These are phyloP conservation scores for Baorangia bicolor DNA, from an alignment of 768 basidiomycete genomes.

Conservation along the genomic window DNA sequence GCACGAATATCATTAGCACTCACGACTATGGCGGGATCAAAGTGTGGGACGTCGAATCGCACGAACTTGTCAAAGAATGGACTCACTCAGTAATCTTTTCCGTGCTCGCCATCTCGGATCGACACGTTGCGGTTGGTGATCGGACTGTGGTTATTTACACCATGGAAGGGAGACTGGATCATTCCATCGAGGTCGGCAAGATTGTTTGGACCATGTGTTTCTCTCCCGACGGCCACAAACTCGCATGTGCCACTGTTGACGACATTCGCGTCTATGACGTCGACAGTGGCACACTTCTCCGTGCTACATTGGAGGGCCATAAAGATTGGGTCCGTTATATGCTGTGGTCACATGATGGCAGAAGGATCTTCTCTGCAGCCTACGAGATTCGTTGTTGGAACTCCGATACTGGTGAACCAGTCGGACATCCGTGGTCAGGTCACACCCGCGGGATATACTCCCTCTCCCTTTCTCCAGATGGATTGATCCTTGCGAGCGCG, in stretches of 20 bases:
- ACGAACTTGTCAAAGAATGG: not conserved
- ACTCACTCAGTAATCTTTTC: fast-evolving
- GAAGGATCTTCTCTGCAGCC: not conserved
- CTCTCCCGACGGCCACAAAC: not conserved
- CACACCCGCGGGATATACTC: too few relatives aligned
- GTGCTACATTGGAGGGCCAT: not conserved
- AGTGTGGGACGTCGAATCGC: not conserved
- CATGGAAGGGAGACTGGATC: not conserved
- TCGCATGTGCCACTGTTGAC: not conserved
- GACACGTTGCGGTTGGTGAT: not conserved
- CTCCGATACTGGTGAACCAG: too few relatives aligned
- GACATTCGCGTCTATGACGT: conserved; percentile 1
- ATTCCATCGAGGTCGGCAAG: not conserved
- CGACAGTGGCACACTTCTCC: not conserved
- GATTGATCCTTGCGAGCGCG: too few relatives aligned
- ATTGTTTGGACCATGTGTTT: not conserved
- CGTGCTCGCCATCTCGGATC: not conserved
- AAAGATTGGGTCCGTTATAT: not conserved
- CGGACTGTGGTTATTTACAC: not conserved
- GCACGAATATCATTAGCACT: too few relatives aligned
- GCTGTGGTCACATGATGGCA: conserved; percentile 6
- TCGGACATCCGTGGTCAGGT: too few relatives aligned
- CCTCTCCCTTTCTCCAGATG: too few relatives aligned
- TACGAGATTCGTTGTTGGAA: too few relatives aligned
- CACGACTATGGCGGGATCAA: not conserved